Base-by-base conservation (phyloP, 2,329 filamentous ascomycete species). In the Talaromyces amestolkiae region DNA sequence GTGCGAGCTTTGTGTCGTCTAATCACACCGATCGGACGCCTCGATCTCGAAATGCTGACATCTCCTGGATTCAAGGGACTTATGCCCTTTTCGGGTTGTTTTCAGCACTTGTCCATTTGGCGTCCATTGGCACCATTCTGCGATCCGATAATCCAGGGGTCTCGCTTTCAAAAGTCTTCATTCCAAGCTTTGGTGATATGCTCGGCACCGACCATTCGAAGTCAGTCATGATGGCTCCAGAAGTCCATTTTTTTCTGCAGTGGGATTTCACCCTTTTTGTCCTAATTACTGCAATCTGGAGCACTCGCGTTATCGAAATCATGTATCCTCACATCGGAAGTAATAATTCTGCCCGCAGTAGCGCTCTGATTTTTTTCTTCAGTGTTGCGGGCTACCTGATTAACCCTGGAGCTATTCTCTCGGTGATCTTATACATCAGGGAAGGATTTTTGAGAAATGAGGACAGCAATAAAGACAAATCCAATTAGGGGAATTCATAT, bases 351-450 rank as follows among this genome's bases (percentile, higher is more conserved):
- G 19, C 19, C 17, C 43, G 4, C 13, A 47, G 43, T 22, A 47
- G 17, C 43, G 43, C 43, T 47, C 43, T 47, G 4, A 11, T 47
- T 5, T 47, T 47, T 22, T 17, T 47, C 17, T 47, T 47, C 15
- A 47, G 43, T 47, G 43, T 47, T 22, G 43, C 13, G 13, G 43
- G 43, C 19, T 47, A 47, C 43, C 6, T 47, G 19, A 15, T 47
- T 47, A 47, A 47, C 13, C 68, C 67, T 62, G 64, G 67, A 59
- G 61, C 22, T 65, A 63, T 59, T 76, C 74, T 45, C 70, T 47
- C 43, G 15, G 15, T 47, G 43, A 22, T 47, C 13, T 11, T 47
- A 47, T 47, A 47, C 43, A 35, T 35, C 33, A 35, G 33, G 33
- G 33, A 35, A 9, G 33, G 33, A 9, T 35, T 35, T 35, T 35